These are phyloP conservation scores for Candida parachauliodes DNA, from an alignment of 805 yeast genomes.

Conservation along the genomic window DNA sequence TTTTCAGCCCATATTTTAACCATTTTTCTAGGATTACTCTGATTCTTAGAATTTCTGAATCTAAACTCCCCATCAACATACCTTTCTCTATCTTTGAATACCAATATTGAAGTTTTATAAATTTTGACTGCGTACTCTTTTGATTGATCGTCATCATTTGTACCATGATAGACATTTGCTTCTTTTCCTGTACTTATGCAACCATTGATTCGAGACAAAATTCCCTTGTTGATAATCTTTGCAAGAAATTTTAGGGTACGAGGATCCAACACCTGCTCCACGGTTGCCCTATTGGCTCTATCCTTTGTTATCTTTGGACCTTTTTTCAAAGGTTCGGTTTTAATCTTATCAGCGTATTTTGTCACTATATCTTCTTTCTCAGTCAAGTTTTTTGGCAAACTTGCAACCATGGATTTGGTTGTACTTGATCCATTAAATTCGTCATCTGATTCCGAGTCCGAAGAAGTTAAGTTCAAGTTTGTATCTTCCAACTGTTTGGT, in stretches of 20 bases:
- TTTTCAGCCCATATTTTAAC: constrained; percentile 98
- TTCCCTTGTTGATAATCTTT: constrained; percentile 78
- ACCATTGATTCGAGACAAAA: constrained; percentile 83
- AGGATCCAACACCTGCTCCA: constrained; percentile 94
- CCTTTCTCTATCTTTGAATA: constrained; percentile 94
- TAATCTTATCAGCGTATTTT: constrained; percentile 63
- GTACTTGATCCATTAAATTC: constrained; percentile 8
- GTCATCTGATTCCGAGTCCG: constrained; percentile 15
- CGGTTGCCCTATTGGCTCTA: constrained; percentile 92
- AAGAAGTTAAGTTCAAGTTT: background rate
- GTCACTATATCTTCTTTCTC: constrained; percentile 48
- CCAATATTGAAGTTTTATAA: constrained; percentile 92
- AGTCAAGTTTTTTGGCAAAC: constrained; percentile 21
- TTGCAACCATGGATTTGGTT: background rate
- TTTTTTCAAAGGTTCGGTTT: constrained; percentile 56
- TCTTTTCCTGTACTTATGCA: constrained; percentile 97
- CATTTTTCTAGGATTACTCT: constrained; percentile 95
- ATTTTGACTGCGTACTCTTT: constrained; percentile 85
- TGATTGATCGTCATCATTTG: constrained; percentile 55
- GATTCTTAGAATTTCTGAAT: constrained; percentile 78
- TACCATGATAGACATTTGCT: constrained; percentile 84
- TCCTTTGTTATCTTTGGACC: constrained; percentile 67
- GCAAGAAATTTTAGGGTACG: constrained; percentile 81
- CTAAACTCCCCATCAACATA: constrained; percentile 96
- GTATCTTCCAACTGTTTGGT: background rate